These are phyloP conservation scores for Fusarium piperis DNA, from an alignment of 2,329 filamentous ascomycete species.

Conservation along the genomic window DNA sequence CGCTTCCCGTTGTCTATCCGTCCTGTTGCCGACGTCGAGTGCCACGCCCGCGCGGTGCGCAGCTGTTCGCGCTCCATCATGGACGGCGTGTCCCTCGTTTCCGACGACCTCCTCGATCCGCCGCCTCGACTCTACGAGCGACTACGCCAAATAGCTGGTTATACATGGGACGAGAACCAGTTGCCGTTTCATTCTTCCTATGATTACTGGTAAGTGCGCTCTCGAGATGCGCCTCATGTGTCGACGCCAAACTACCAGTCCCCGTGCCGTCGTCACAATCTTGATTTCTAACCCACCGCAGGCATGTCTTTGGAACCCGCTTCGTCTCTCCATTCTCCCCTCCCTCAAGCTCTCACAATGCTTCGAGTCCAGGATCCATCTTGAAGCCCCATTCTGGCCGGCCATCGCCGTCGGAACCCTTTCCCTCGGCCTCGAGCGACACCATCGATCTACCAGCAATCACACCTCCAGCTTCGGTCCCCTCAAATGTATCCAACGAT, in stretches of 20 bases:
- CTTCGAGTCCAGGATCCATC: conserved; percentile 55
- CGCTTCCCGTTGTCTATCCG: conserved; percentile 31
- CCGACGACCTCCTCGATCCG: conserved; percentile 68
- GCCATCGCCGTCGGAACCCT: conserved; percentile 55
- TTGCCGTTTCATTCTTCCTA: conserved; percentile 75
- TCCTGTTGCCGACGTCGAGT: conserved; percentile 31
- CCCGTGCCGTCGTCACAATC: neutral
- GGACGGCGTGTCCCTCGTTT: conserved; percentile 60
- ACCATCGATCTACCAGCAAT: conserved; percentile 53
- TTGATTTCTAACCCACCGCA: conserved; percentile 43
- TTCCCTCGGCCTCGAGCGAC: conserved; percentile 47
- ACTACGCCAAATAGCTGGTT: conserved; percentile 76
- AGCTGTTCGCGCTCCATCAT: conserved; percentile 52
- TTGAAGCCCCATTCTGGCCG: conserved; percentile 56
- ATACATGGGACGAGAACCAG: conserved; percentile 76
- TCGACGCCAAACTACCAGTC: neutral
- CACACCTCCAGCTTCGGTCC: conserved; percentile 45
- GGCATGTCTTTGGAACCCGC: conserved; percentile 74
- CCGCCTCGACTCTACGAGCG: conserved; percentile 77
- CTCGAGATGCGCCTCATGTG: neutral
- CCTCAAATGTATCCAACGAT: conserved; percentile 54
- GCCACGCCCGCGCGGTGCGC: conserved; percentile 35
- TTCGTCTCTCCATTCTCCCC: conserved; percentile 62
- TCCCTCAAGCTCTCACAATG: conserved; percentile 56
- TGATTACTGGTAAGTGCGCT: conserved; percentile 77